Evolutionary conservation across 495 filamentous ascomycete species (phyloP).

Genomic region (Penicillium roqueforti): DNA sequence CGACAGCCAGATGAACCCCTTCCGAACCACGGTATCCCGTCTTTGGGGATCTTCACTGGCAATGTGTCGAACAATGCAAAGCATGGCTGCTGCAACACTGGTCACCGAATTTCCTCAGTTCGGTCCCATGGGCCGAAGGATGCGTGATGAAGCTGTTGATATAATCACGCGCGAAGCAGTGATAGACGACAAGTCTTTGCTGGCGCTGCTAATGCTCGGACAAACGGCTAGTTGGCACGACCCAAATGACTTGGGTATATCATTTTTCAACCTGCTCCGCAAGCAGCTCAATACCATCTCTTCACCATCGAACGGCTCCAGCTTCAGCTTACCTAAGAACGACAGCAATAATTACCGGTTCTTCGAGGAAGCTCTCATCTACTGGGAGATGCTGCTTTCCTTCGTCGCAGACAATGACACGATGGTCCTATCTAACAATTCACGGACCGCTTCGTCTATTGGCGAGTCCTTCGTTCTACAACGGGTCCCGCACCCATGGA

Average conservation of each 20-base stretch:
- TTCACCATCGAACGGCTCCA: constrained; percentile 10
- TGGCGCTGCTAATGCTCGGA: constrained; percentile 53
- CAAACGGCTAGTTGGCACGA: constrained; percentile 57
- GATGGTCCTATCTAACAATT: constrained; percentile 23
- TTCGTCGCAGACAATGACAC: constrained; percentile 50
- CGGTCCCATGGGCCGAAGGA: constrained; percentile 45
- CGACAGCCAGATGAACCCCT: constrained; percentile 56
- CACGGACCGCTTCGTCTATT: constrained; percentile 8
- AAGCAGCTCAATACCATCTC: constrained; percentile 41
- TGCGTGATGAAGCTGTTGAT: constrained; percentile 49
- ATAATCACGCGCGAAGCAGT: constrained; percentile 43
- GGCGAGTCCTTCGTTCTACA: constrained; percentile 35
- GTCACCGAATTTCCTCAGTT: constrained; percentile 55
- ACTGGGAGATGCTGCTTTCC: constrained; percentile 59
- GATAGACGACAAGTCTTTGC: constrained; percentile 47
- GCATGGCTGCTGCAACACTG: constrained; percentile 57
- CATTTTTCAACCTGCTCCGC: constrained; percentile 44
- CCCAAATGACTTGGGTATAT: constrained; percentile 49
- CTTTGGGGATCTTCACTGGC: constrained; percentile 54
- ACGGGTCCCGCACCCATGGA: constrained; percentile 55
- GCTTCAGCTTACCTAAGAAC: constrained; percentile 20
- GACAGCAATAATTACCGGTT: constrained; percentile 50
- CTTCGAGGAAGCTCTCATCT: constrained; percentile 55
- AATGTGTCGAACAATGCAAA: constrained; percentile 57
- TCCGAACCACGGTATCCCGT: constrained; percentile 51